A percentile compares a stretch with the other conserved stretches of the same genome.
Conservation (phyloP, 208 protist genomes). For the Trypanosoma melophagium region DNA sequence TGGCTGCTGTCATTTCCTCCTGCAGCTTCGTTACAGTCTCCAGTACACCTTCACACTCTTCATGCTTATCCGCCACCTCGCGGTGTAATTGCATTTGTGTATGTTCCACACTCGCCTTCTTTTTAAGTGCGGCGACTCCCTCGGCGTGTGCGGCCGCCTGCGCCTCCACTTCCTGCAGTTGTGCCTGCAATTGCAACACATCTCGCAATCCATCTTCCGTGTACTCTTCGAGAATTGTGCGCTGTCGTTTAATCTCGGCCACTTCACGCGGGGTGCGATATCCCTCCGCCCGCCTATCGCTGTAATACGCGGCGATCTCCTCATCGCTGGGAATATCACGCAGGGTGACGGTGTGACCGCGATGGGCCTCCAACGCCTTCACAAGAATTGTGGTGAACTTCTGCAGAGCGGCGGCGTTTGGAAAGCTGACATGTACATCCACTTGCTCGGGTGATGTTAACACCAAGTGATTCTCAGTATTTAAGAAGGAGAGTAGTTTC, state of each 20-base stretch:
- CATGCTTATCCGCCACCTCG: constrained; percentile 11
- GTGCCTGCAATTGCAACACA: background rate
- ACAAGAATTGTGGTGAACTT: constrained; percentile 3
- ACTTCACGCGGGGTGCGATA: constrained; percentile 23
- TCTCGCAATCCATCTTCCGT: background rate
- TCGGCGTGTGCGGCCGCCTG: background rate
- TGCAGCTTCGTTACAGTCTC: background rate
- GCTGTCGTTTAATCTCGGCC: constrained; percentile 11
- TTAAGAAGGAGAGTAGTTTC: background rate
- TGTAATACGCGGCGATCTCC: constrained; percentile 11
- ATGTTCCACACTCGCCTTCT: constrained; percentile 2
- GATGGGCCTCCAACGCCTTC: background rate
- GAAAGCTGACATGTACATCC: constrained; percentile 25
- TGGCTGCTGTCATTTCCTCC: background rate
- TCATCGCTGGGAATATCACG: constrained; percentile 10
- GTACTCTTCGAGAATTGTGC: constrained; percentile 2
- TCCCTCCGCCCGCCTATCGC: constrained; percentile 9
- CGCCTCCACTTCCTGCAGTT: background rate
- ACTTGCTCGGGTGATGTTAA: constrained; percentile 20
- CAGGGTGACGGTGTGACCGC: background rate
- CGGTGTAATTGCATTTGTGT: constrained; percentile 14
- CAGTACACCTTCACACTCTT: constrained; percentile 12
- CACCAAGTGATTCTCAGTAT: constrained; percentile 13
- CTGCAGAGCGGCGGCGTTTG: background rate
- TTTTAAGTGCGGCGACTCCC: background rate